phyloP scores from a whole-genome alignment of 257 asterid species.

The Linaria vulgaris region DNA sequence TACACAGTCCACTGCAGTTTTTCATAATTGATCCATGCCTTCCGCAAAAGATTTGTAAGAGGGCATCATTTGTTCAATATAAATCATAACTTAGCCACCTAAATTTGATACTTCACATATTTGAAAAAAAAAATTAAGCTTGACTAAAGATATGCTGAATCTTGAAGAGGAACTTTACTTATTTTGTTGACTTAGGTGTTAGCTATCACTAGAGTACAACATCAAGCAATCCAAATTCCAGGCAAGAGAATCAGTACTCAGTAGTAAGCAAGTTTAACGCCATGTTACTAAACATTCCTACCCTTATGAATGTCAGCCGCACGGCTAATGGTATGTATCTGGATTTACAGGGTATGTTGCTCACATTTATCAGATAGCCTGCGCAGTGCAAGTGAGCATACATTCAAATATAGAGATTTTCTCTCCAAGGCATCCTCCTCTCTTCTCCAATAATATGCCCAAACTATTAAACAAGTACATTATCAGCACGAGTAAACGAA shows the following conservation, averaged over 20 bases:
- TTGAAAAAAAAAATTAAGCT: too few species aligned
- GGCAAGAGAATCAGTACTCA: not conserved
- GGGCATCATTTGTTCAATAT: not conserved
- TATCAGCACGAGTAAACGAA: too few species aligned
- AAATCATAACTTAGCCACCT: too few species aligned
- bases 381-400: not conserved
- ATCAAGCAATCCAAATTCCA: not conserved
- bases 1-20: not conserved
- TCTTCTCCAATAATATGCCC: not conserved
- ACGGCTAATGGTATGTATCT: too few species aligned
- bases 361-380: too few species aligned
- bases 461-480: too few species aligned
- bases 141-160: too few species aligned
- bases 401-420: not conserved
- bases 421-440: not conserved
- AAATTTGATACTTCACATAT: too few species aligned
- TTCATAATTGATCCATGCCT: not conserved
- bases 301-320: too few species aligned
- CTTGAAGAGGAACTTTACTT: too few species aligned
- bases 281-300: too few species aligned
- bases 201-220: not conserved
- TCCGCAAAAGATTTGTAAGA: not conserved
- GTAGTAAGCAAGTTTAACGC: not conserved
- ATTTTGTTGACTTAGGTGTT: too few species aligned
- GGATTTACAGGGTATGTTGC: not conserved